Percentiles rank a stretch among this genome's conserved stretches.
These are phyloP conservation scores for Schizochytrium sp. DNA, from an alignment of 108 stramenopile genomes.

Conservation along the genomic window DNA sequence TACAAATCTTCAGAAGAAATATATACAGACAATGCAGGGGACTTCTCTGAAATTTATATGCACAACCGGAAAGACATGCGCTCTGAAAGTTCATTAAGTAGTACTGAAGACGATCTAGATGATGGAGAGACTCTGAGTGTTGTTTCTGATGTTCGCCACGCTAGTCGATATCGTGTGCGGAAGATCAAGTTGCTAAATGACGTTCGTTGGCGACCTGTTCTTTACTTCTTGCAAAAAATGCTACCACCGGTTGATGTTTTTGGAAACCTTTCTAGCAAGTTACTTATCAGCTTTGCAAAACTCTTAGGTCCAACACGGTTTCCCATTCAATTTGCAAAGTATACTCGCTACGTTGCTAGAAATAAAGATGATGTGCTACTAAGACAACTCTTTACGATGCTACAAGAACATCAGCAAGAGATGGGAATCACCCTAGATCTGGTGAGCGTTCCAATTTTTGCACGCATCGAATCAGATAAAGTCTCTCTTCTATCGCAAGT, in stretches of 20 bases:
- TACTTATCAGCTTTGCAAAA: neutral
- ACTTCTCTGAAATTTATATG: too few species aligned
- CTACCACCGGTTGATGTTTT: constrained; percentile 16
- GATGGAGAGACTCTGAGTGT: constrained; percentile 28
- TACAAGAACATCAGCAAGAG: neutral
- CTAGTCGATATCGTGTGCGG: neutral
- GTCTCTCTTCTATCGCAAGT: neutral
- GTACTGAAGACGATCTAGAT: neutral
- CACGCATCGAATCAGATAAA: constrained; percentile 8
- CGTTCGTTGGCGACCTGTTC: constrained; percentile 33
- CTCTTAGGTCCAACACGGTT: constrained; percentile 33
- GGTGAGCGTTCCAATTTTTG: neutral
- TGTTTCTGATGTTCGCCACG: neutral
- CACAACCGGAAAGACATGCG: neutral
- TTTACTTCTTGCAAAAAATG: constrained; percentile 11
- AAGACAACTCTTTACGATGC: neutral
- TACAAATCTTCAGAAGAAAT: neutral
- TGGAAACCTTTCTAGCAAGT: neutral
- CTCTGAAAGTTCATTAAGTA: neutral
- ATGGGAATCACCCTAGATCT: neutral
- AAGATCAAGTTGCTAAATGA: constrained; percentile 48
- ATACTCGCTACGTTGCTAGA: constrained; percentile 7
- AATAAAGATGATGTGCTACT: neutral
- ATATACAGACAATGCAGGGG: neutral
- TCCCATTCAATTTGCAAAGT: neutral